phyloP scores from a whole-genome alignment of 208 protist genomes.

The Crithidia bombi region DNA sequence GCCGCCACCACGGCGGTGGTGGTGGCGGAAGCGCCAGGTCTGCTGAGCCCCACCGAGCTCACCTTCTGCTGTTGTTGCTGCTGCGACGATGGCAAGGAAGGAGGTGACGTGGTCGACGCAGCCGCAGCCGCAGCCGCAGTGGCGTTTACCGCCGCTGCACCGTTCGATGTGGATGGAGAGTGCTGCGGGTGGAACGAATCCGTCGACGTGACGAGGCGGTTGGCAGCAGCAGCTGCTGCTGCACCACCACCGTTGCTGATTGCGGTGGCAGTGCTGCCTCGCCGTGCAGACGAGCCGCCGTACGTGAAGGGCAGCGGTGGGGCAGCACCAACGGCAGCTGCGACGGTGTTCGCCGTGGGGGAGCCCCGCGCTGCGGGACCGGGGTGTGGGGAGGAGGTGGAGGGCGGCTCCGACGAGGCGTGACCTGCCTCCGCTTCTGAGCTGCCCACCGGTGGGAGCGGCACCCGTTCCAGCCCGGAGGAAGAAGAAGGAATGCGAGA shows the following conservation, averaged over 20 bases:
- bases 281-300: background rate
- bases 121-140: background rate
- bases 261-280: background rate
- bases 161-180: too few relatives aligned
- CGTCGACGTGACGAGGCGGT: background rate
- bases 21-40: background rate
- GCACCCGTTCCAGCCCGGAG: background rate
- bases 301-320: background rate
- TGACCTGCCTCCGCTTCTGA: background rate
- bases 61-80: background rate
- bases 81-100: background rate
- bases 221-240: constrained; percentile 7
- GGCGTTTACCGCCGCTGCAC: too few relatives aligned
- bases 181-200: too few relatives aligned
- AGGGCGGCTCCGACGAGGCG: background rate
- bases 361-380: too few relatives aligned
- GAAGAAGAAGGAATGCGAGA: background rate
- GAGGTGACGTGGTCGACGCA: background rate
- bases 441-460: too few relatives aligned
- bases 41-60: background rate
- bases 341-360: too few relatives aligned
- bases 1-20: constrained; percentile 2
- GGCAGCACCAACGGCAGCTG: background rate
- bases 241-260: constrained; percentile 2
- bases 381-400: too few relatives aligned